Conservation (phyloP, 179 eudicot species). For the Spinacia oleracea region DNA sequence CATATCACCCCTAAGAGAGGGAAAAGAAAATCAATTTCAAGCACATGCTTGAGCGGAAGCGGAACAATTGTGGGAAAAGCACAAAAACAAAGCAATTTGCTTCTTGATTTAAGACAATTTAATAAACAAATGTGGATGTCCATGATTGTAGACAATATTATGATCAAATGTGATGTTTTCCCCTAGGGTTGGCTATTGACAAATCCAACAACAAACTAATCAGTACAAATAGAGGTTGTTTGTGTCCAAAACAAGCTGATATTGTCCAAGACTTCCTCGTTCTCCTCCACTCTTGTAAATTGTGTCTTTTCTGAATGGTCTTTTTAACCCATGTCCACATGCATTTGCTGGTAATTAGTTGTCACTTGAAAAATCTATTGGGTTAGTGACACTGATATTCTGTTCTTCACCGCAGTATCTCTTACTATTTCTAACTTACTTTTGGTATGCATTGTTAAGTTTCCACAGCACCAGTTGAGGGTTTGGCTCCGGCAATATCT, state of each 20-base stretch:
- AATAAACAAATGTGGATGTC: no score
- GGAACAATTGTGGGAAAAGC: not conserved
- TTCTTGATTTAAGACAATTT: not conserved
- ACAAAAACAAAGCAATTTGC: not conserved
- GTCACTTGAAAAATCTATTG: not conserved
- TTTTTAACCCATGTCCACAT: no score
- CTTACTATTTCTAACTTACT: not conserved
- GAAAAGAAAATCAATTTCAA: not conserved
- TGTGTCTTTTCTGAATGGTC: no score
- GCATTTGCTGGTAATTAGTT: not conserved
- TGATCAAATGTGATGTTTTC: not conserved
- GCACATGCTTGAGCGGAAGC: not conserved
- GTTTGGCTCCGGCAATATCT: conserved; percentile 75
- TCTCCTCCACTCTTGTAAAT: no score
- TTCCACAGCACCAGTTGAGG: conserved; percentile 51
- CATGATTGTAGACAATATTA: not conserved
- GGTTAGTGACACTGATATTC: not conserved
- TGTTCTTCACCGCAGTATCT: not conserved
- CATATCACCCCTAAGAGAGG: not conserved
- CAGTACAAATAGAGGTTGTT: no score
- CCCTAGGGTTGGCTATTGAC: no score
- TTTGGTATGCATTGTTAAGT: conserved; percentile 21
- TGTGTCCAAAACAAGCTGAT: no score
- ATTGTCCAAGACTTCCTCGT: no score
- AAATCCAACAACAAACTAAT: no score